phyloP scores from a whole-genome alignment of 2,329 filamentous ascomycete species.

The Aspergillus sp. region DNA sequence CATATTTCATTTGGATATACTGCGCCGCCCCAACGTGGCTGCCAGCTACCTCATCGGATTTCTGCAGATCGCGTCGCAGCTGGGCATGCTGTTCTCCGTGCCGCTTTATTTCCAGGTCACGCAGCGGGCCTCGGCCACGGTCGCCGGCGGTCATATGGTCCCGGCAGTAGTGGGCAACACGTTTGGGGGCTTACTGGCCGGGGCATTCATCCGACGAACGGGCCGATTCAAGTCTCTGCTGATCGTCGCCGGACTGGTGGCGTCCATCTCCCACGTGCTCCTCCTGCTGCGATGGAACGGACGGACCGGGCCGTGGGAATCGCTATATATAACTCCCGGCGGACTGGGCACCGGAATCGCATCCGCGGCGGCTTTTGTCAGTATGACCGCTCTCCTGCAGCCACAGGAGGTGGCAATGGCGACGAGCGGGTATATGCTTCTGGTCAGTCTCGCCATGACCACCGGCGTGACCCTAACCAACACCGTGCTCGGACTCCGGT shows the following conservation, averaged over 20 bases:
- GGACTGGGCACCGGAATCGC: slow-evolving; percentile 54
- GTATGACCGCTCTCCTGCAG: slow-evolving; percentile 48
- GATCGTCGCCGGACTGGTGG: slow-evolving; percentile 51
- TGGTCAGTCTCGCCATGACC: slow-evolving; percentile 44
- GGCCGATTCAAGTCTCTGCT: slow-evolving; percentile 60
- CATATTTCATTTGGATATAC: slow-evolving; percentile 37
- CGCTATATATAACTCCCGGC: slow-evolving; percentile 60
- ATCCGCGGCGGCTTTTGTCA: slow-evolving; percentile 49
- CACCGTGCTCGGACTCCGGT: slow-evolving; percentile 37
- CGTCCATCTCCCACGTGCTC: slow-evolving; percentile 52
- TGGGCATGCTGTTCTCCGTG: slow-evolving; percentile 64
- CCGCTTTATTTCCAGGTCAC: slow-evolving; percentile 71
- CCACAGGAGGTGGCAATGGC: slow-evolving; percentile 51
- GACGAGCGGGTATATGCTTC: slow-evolving; percentile 49
- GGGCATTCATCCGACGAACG: slow-evolving; percentile 57
- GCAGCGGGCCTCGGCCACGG: slow-evolving; percentile 55
- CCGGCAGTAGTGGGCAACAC: slow-evolving; percentile 69
- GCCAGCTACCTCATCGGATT: slow-evolving; percentile 44
- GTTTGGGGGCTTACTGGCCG: slow-evolving; percentile 59
- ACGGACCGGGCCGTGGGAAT: slow-evolving; percentile 55
- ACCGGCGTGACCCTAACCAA: slow-evolving; percentile 41
- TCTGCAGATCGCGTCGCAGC: slow-evolving; percentile 58
- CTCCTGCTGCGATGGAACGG: slow-evolving; percentile 61
- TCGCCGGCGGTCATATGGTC: slow-evolving; percentile 61
- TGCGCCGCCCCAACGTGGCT: slow-evolving; percentile 30